Conservation (phyloP, 208 protist genomes). For the Endotrypanum monterogeii region DNA sequence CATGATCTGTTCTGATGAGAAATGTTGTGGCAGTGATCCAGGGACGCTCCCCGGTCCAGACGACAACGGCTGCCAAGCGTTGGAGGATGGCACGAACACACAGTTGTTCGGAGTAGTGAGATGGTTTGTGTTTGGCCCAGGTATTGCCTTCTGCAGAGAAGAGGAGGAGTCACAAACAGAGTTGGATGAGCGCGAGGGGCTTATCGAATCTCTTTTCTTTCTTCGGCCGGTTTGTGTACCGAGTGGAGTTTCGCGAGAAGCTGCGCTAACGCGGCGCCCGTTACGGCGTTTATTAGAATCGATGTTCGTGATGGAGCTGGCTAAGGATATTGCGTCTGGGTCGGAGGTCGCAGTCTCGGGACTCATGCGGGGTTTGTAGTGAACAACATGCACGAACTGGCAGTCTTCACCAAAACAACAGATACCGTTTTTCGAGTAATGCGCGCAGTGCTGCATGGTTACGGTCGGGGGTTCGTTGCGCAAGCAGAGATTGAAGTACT, state of each 20-base stretch:
- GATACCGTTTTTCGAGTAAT: slow-evolving; percentile 81
- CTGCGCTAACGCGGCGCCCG: slow-evolving; percentile 10
- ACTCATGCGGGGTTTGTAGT: slow-evolving; percentile 47
- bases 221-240: slow-evolving; percentile 2
- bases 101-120: slow-evolving; percentile 11
- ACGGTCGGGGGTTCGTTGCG: slow-evolving; percentile 51
- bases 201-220: slow-evolving; percentile 22
- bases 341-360: slow-evolving; percentile 48
- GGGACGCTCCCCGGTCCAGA: background rate
- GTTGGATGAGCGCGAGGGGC: slow-evolving; percentile 30
- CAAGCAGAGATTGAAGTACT: slow-evolving; percentile 63
- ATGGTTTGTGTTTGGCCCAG: slow-evolving; percentile 9
- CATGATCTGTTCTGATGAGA: slow-evolving; percentile 18
- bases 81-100: slow-evolving; percentile 29
- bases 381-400: slow-evolving; percentile 73
- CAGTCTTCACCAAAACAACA: slow-evolving; percentile 82
- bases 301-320: slow-evolving; percentile 33
- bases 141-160: slow-evolving; percentile 17
- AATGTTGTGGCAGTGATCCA: slow-evolving; percentile 4
- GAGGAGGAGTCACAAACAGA: slow-evolving; percentile 13
- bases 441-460: slow-evolving; percentile 80
- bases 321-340: slow-evolving; percentile 28
- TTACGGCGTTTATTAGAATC: slow-evolving; percentile 16
- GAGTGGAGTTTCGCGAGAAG: slow-evolving; percentile 45
- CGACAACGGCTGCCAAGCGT: slow-evolving; percentile 18